Percentiles rank a stretch among this genome's conserved stretches.
phyloP scores from a whole-genome alignment of 495 filamentous ascomycete species.

The Ascobolus immersus region DNA sequence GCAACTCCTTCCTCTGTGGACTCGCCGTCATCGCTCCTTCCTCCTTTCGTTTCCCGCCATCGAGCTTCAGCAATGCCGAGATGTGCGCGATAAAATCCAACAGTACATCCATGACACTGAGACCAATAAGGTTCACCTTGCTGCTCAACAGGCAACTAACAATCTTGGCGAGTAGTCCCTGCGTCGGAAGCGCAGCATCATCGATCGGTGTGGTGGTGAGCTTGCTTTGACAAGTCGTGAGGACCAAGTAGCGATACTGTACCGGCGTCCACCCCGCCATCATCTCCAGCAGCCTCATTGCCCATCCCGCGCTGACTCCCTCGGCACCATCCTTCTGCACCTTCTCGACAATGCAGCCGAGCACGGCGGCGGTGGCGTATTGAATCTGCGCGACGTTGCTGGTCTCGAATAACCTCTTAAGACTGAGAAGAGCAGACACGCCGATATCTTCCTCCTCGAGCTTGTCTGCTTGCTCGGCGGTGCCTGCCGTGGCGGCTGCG shows the following conservation, averaged over 20 bases:
- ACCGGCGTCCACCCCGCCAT: slow-evolving; percentile 67
- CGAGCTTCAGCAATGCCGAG: slow-evolving; percentile 41
- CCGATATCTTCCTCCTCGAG: slow-evolving; percentile 69
- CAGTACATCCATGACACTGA: slow-evolving; percentile 80
- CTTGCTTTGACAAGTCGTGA: slow-evolving; percentile 52
- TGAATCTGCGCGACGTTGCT: slow-evolving; percentile 56
- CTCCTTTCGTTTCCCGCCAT: slow-evolving; percentile 17
- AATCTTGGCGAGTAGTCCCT: slow-evolving; percentile 46
- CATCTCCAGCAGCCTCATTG: slow-evolving; percentile 50
- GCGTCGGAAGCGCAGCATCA: slow-evolving; percentile 39
- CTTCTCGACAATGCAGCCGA: slow-evolving; percentile 43
- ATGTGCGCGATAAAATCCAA: slow-evolving; percentile 59
- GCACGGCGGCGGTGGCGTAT: slow-evolving; percentile 37
- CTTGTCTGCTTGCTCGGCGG: slow-evolving; percentile 59
- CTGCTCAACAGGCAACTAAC: slow-evolving; percentile 61
- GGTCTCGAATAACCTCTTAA: slow-evolving; percentile 52
- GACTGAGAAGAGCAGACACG: slow-evolving; percentile 50
- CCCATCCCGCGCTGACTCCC: slow-evolving; percentile 34
- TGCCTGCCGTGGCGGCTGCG: slow-evolving; percentile 27
- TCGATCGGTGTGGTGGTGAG: slow-evolving; percentile 35
- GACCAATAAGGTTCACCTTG: slow-evolving; percentile 69
- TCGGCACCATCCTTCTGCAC: slow-evolving; percentile 25
- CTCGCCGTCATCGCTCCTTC: slow-evolving; percentile 12
- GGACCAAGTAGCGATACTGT: slow-evolving; percentile 67
- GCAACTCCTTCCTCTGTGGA: slow-evolving; percentile 23